A percentile compares a stretch with the other conserved stretches of the same genome.
Evolutionary conservation across 169 alveolate genomes (phyloP).

Genomic region (Cyclospora cayetanensis): DNA sequence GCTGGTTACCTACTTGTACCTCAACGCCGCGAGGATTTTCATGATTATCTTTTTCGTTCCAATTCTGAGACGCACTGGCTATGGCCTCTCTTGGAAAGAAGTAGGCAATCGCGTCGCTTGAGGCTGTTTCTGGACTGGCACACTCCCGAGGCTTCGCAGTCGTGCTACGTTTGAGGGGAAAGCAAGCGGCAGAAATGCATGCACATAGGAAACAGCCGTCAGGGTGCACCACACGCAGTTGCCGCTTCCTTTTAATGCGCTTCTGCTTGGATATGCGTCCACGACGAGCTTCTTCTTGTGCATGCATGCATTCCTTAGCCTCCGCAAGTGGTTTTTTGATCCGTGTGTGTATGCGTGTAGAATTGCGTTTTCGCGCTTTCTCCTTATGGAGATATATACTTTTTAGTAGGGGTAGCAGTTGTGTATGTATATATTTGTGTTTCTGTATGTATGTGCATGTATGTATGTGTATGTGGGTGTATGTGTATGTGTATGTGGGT

Average conservation of each 20-base stretch:
- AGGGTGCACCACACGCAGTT: no score
- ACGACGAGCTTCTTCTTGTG: neutral
- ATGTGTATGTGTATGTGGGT: neutral
- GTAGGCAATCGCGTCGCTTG: constrained; percentile 30
- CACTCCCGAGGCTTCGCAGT: no score
- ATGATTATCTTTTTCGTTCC: constrained; percentile 87
- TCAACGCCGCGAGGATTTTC: constrained; percentile 81
- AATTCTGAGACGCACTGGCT: constrained; percentile 82
- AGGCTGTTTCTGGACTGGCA: no score
- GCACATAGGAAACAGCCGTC: no score
- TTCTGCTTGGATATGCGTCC: neutral
- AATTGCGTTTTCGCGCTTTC: no score
- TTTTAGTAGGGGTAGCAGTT: neutral
- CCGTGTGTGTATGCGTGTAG: no score
- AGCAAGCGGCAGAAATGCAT: no score
- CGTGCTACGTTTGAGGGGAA: no score
- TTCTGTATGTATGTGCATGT: neutral
- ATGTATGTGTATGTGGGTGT: neutral
- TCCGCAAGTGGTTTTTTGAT: neutral
- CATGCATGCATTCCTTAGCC: neutral
- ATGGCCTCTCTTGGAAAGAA: constrained; percentile 85
- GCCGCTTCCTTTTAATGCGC: neutral
- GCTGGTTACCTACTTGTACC: constrained; percentile 77
- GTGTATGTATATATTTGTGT: neutral
- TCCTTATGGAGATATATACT: no score